phyloP scores from a whole-genome alignment of 2,329 filamentous ascomycete species.

The Dactylellina sp. region DNA sequence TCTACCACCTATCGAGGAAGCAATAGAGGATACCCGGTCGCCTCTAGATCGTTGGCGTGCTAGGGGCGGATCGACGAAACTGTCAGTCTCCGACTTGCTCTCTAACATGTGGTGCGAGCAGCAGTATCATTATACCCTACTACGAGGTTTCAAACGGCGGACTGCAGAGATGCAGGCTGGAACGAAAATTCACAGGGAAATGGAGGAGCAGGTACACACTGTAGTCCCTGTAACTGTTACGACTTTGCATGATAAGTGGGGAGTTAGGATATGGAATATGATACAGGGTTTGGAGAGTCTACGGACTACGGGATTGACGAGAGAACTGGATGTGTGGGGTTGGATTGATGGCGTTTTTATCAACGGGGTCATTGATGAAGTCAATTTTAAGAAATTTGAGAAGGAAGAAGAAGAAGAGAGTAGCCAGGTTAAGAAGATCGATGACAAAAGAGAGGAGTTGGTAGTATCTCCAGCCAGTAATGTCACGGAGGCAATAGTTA shows the following conservation, averaged over 20 bases:
- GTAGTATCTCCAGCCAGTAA: conserved; percentile 26
- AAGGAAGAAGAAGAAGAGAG: conserved; percentile 55
- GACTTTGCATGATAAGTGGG: conserved; percentile 81
- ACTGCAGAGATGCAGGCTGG: conserved; percentile 89
- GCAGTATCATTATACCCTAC: conserved; percentile 89
- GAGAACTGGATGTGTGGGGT: conserved; percentile 88
- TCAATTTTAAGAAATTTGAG: conserved; percentile 76
- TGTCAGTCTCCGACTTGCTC: conserved; percentile 88
- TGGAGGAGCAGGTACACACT: conserved; percentile 87
- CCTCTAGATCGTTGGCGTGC: conserved; percentile 60
- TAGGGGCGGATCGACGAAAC: conserved; percentile 70
- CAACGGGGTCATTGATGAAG: conserved; percentile 88
- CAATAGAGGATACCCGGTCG: conserved; percentile 28
- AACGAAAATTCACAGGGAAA: conserved; percentile 79
- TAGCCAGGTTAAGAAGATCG: neutral
- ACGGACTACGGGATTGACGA: conserved; percentile 76
- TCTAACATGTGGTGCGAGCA: conserved; percentile 95
- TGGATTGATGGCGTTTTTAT: conserved; percentile 82
- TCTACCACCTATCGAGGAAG: conserved; percentile 24
- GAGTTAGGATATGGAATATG: conserved; percentile 87
- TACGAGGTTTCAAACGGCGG: conserved; percentile 77
- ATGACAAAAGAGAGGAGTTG: conserved; percentile 14
- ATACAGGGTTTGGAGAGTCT: conserved; percentile 84
- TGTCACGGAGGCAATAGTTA: conserved; percentile 34
- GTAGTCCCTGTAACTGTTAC: conserved; percentile 78